Percentiles rank a stretch among this genome's conserved stretches.
These are phyloP conservation scores for Tulasnella sp. DNA, from an alignment of 768 basidiomycete genomes.

Conservation along the genomic window DNA sequence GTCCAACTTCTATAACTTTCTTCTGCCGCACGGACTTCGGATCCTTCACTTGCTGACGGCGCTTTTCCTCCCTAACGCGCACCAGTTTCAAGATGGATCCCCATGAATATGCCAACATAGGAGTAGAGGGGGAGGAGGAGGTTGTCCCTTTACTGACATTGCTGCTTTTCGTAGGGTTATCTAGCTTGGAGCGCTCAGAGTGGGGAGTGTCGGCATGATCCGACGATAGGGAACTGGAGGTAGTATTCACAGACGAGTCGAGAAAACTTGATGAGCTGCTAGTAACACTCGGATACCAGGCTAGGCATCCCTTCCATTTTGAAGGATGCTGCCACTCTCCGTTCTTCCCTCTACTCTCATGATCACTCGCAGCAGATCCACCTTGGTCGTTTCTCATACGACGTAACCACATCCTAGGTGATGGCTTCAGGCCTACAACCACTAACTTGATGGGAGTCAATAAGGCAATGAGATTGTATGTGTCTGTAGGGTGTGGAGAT, in stretches of 20 bases:
- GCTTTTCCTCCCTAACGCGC: constrained; percentile 39
- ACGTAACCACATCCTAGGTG: constrained; percentile 85
- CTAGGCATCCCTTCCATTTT: constrained; percentile 49
- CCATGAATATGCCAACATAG: constrained; percentile 78
- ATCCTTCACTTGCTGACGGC: constrained; percentile 13
- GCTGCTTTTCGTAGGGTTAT: too few relatives aligned
- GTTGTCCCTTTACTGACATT: background rate
- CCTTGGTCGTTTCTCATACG: constrained; percentile 39
- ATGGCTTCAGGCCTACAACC: constrained; percentile 82
- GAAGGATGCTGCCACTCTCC: constrained; percentile 31
- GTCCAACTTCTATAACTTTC: constrained; percentile 42
- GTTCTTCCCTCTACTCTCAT: constrained; percentile 24
- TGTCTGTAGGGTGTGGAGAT: constrained; percentile 57
- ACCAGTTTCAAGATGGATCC: constrained; percentile 53
- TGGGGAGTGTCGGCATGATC: too few relatives aligned
- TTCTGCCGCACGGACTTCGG: constrained; percentile 33
- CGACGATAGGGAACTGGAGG: too few relatives aligned
- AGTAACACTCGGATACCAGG: constrained; percentile 66
- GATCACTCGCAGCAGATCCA: too few relatives aligned
- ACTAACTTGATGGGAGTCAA: constrained; percentile 86
- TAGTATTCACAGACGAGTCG: too few relatives aligned
- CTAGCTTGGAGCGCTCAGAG: too few relatives aligned
- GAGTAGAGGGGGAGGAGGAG: constrained; percentile 25
- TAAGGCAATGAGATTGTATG: constrained; percentile 67
- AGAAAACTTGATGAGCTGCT: too few relatives aligned